Evolutionary conservation across 306 rosid genomes (phyloP), one percentile per base, ranked within the genome.

Genomic region (Quercus gilva): DNA sequence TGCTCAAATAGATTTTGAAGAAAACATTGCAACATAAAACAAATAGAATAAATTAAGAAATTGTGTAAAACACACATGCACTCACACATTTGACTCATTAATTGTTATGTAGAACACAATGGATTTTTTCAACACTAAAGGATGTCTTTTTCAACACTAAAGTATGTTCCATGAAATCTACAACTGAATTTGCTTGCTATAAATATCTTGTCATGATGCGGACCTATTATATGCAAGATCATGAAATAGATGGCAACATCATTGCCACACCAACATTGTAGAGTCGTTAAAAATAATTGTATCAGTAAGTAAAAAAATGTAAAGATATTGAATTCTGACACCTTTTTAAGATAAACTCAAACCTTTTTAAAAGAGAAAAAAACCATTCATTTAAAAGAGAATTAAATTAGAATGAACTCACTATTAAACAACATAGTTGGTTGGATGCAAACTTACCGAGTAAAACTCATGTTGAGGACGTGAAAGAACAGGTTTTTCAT

Each of bases 381-480:
- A 49, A 10, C 53, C 53, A 49, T 49, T 13, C 12, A 49, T 10
- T 13, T 49, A 49, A 49, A 13, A 49, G 53, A 49, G 17, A 49
- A 49, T 49, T 49, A 49, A 49, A 13, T 11, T 49, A 49, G 53
- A 49, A 49, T 49, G 15, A 49, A 59, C 67, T 59, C 31, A 23
- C 20, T 63, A 61, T 14, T 17, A 49, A 33, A 23, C n/a, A 37
- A 82, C 55, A 58, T 26, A 18, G 31, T 29, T 33, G 68, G 79
- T 52, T 43, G 59, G 71, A 75, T 51, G 51, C 49, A 43, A 61
- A 69, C 93, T 77, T 81, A 96, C 99, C 20, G 69, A 53, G 86
- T 90, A 92, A 86, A 96, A 96, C 88, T 91, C 92, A 8, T 96
- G 99, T 75, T 96, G 99, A 59, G 99, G 99, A 68, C 99, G 99